Evolutionary conservation across 768 basidiomycete genomes (phyloP).

Genomic region (Russula earlei): DNA sequence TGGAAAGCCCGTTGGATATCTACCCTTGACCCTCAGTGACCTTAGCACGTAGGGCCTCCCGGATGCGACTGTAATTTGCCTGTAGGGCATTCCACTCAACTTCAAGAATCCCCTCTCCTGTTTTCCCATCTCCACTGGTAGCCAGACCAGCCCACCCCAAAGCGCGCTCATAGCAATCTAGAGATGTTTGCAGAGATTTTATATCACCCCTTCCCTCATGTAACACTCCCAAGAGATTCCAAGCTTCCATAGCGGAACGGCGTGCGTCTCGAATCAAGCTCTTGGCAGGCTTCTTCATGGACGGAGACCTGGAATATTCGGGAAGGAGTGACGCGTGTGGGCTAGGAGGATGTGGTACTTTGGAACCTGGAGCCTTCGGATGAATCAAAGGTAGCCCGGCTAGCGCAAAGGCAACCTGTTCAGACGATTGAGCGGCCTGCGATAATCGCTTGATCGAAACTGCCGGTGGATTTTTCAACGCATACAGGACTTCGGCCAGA

Average conservation of each 20-base stretch:
- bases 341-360: conserved; percentile 31
- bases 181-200: conserved; percentile 32
- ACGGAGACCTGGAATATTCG: conserved; percentile 37
- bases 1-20: background rate
- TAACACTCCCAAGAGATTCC: conserved; percentile 63
- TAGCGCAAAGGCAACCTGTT: conserved; percentile 49
- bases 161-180: conserved; percentile 61
- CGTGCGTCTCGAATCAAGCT: conserved; percentile 59
- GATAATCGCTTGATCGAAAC: conserved; percentile 47
- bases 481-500: conserved; percentile 61
- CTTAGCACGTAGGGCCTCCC: conserved; percentile 3
- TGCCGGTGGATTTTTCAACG: conserved; percentile 32
- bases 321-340: conserved; percentile 34
- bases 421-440: conserved; percentile 58
- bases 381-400: conserved; percentile 33
- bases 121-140: conserved; percentile 29
- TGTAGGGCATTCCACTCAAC: conserved; percentile 52
- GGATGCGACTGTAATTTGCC: conserved; percentile 48
- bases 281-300: conserved; percentile 46
- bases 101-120: conserved; percentile 46
- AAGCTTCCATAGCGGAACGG: conserved; percentile 62
- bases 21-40: background rate
- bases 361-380: conserved; percentile 29
- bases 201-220: conserved; percentile 34
- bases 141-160: conserved; percentile 54